Evolutionary conservation across 2,329 filamentous ascomycete species (phyloP), one percentile per base, ranked within the genome.

Genomic region (Verticillium albo-atrum): DNA sequence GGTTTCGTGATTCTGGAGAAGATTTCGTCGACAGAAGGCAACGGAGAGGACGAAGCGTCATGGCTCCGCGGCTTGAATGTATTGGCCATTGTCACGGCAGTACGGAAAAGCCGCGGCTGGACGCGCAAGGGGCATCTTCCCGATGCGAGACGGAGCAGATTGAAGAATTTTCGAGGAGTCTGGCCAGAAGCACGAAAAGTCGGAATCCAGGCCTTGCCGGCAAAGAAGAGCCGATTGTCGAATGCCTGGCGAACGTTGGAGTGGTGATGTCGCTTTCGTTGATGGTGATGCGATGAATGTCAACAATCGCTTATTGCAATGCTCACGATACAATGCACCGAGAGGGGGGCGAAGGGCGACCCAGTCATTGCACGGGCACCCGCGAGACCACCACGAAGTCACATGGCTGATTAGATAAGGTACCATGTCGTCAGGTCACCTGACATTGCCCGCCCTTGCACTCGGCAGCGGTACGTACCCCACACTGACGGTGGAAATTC

Each of bases 21-120:
- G 10, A 86, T 68, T 3, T 85, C 77, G 37, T 75, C 74, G 0
- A 86, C 69, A 0, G 82, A 77, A 3, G 84, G 84, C 0, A 86
- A 85, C 0, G 82, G 84, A 0, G 82, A 82, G 9, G 67, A 62
- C 20, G 34, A 42, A 71, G 68, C 32, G 74, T 60, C 30, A 70
- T 59, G 30, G 71, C 64, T 20, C 71, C 65, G 10, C 71, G 65
- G 37, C 65, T 55, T 26, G 59, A 73, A 66, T 58, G 70, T 62
- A 59, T 72, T 65, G 63, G 73, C 68, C 72, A 75, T 74, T 52
- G 56, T 66, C 55, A 58, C 62, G 67, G 61, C 57, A 62, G 55
- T 65, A 71, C 59, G 71, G 65, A 61, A 67, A 54, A 54, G 69
- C 63, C 58, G 70, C 68, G 58, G 75, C 72, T 67, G 71, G 72